Evolutionary conservation across 805 yeast genomes (phyloP).

Genomic region (Ogataea methanolica): DNA sequence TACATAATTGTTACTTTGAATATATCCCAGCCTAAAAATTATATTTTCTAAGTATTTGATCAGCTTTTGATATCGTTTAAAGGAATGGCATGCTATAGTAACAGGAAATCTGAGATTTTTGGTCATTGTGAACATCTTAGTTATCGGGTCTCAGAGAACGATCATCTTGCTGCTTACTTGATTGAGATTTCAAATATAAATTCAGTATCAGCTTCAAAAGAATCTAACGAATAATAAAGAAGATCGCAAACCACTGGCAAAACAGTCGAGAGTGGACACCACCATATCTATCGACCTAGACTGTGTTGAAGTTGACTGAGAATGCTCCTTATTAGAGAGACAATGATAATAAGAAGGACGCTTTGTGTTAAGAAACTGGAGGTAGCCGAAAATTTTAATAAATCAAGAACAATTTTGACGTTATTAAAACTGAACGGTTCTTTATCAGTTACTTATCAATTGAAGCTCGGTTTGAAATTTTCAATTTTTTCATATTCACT

Average conservation of each 20-base stretch:
- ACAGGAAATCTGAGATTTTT: slow-evolving; percentile 36
- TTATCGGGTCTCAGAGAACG: slow-evolving; percentile 37
- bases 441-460: slow-evolving; percentile 52
- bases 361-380: too few species aligned
- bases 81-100: slow-evolving; percentile 47
- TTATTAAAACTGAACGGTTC: slow-evolving; percentile 64
- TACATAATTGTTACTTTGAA: slow-evolving; percentile 74
- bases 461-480: slow-evolving; percentile 65
- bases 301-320: too few species aligned
- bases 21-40: slow-evolving; percentile 82
- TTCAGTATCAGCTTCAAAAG: slow-evolving; percentile 35
- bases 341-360: too few species aligned
- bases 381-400: too few species aligned
- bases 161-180: slow-evolving; percentile 60
- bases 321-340: too few species aligned
- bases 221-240: slow-evolving; percentile 6
- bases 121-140: slow-evolving; percentile 48
- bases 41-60: slow-evolving; percentile 66
- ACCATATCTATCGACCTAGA: too few species aligned
- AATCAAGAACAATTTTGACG: slow-evolving; percentile 62
- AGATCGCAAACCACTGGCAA: too few species aligned
- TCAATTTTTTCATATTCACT: slow-evolving; percentile 55
- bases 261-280: too few species aligned
- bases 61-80: slow-evolving; percentile 62
- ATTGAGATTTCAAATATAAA: slow-evolving; percentile 58